A percentile compares a stretch with the other conserved stretches of the same genome.
Conservation (phyloP, 1,284 basidiomycete genomes). For the Leccinum fuscescens region DNA sequence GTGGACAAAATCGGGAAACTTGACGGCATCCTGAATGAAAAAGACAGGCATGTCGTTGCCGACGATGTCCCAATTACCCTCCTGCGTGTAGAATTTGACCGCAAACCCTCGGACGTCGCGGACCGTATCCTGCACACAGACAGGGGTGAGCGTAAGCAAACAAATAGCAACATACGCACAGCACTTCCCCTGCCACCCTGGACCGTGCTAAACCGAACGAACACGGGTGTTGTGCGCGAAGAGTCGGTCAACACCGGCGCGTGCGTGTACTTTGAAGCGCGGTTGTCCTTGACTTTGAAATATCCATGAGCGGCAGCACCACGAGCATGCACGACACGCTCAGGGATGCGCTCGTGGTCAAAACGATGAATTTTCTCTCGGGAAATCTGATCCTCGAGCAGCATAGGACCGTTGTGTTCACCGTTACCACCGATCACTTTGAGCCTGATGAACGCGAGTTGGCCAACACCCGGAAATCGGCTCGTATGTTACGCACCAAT, state of each 20-base stretch:
- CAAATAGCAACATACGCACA: conserved; percentile 30
- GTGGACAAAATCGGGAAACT: conserved; percentile 82
- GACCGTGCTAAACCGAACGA: conserved; percentile 82
- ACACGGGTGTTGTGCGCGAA: conserved; percentile 67
- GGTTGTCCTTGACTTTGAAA: conserved; percentile 70
- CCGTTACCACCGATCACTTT: conserved; percentile 44
- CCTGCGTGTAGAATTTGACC: conserved; percentile 74
- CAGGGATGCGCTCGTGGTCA: conserved; percentile 86
- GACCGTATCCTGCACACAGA: conserved; percentile 59
- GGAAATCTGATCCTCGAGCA: conserved; percentile 67
- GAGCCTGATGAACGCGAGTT: conserved; percentile 42
- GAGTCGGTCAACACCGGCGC: conserved; percentile 73
- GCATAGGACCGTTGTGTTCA: conserved; percentile 46
- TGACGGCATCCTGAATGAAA: conserved; percentile 83
- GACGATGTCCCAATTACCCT: conserved; percentile 83
- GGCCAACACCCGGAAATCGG: conserved; percentile 5
- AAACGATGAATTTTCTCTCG: conserved; percentile 76
- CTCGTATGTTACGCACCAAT: conserved; percentile 47
- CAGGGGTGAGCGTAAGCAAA: background rate
- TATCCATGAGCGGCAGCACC: conserved; percentile 80
- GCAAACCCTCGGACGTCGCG: conserved; percentile 87
- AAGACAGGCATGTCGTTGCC: conserved; percentile 79
- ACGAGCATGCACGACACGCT: conserved; percentile 73
- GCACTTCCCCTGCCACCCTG: conserved; percentile 75
- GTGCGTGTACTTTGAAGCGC: conserved; percentile 61